These are phyloP conservation scores for Penicillium sp. DNA, from an alignment of 2,329 filamentous ascomycete genomes.

Conservation along the genomic window DNA sequence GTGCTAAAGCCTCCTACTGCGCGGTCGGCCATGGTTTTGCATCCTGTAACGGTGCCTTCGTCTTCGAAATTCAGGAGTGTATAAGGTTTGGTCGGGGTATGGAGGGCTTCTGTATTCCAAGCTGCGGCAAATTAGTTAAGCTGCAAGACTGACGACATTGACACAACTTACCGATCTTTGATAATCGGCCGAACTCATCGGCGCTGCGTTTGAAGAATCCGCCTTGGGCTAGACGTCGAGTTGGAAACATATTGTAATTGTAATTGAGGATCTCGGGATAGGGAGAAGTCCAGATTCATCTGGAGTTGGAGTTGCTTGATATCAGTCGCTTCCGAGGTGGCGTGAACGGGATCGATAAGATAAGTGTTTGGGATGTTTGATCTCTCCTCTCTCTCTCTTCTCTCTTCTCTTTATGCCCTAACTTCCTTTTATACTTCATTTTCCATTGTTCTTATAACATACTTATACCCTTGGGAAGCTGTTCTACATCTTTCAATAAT, in stretches of 20 bases:
- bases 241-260: conserved; percentile 39
- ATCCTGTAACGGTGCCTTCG: conserved; percentile 34
- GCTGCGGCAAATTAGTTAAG: conserved; percentile 29
- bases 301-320: not conserved
- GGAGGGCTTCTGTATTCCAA: conserved; percentile 42
- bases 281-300: not conserved
- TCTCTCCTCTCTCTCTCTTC: not conserved
- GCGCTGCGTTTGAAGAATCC: conserved; percentile 60
- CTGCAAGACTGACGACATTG: conserved; percentile 2
- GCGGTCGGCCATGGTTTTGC: conserved; percentile 79
- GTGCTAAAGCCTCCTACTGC: conserved; percentile 85
- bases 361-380: conserved; percentile 3
- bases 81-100: conserved; percentile 42
- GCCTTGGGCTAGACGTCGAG: conserved; percentile 40
- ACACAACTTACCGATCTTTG: conserved; percentile 51
- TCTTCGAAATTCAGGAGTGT: conserved; percentile 45
- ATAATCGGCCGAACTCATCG: conserved; percentile 59
- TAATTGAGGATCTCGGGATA: not conserved
- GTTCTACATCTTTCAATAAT: not conserved
- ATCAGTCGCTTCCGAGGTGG: conserved; percentile 18
- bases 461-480: not conserved
- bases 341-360: conserved; percentile 25
- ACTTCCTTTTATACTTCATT: not conserved
- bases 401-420: not conserved
- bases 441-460: not conserved